Evolutionary conservation across 306 rosid species (phyloP), one percentile per base, ranked within the genome.

Genomic region (Luffa aegyptiaca): DNA sequence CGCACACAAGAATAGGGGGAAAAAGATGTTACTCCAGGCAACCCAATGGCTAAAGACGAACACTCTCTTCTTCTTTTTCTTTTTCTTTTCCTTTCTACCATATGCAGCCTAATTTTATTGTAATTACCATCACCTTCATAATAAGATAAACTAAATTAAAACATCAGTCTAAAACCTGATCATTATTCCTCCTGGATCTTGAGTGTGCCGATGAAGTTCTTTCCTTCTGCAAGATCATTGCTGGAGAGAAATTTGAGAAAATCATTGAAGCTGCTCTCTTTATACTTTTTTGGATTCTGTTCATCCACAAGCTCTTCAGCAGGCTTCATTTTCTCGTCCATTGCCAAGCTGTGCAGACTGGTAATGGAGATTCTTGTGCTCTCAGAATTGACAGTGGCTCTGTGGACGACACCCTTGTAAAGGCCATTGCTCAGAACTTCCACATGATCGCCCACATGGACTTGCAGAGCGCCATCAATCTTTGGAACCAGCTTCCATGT

Each of bases 201-300:
- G 76, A 91, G 89, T 3, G 84, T 81, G 70, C 78, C 76, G 45
- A 89, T 78, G 86, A 85, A 88, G 83, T 57, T 87, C 79, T 72
- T 86, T 55, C 92, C 96, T 13, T 87, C 79, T 11, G 79, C 72
- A 21, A 83, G 45, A 68, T 86, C 93, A 79, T 86, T 89, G 51
- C 37, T 14, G 2, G 84, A 55, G 42, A 89, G 80, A 81, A 87
- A 87, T 6, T 86, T 41, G 33, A 91, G 90, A 83, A 91, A 88
- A 85, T 89, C 90, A 41, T 71, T 56, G 77, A 89, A 83, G 80
- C 91, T 87, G 55, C 92, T 75, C 10, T 76, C 77, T 71, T 66
- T 81, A 20, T 79, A 87, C 61, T 13, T 81, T 16, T 14, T 42
- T 2, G 88, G 81, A 26, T 80, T 81, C 2, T 79, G 79, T 71